A percentile compares a stretch with the other conserved stretches of the same genome.
phyloP scores from a whole-genome alignment of 2,329 filamentous ascomycete species.

The Coniochaeta prunicola region DNA sequence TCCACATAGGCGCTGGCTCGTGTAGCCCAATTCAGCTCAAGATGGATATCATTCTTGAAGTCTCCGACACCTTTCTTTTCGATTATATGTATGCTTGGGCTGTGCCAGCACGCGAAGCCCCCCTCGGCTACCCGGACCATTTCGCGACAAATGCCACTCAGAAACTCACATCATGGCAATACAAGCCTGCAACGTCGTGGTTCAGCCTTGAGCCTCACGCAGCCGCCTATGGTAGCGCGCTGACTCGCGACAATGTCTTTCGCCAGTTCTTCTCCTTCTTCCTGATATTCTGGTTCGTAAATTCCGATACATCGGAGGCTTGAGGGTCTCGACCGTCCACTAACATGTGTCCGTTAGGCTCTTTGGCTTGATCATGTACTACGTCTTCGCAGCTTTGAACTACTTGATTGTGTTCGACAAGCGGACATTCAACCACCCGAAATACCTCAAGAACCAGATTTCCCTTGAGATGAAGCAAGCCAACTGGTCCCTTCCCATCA shows the following conservation, averaged over 20 bases:
- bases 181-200: constrained; percentile 65
- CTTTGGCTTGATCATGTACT: constrained; percentile 81
- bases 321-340: not conserved
- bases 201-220: constrained; percentile 62
- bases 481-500: constrained; percentile 67
- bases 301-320: too few species aligned
- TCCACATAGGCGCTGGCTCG: not conserved
- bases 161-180: constrained; percentile 56
- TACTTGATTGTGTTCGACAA: constrained; percentile 92
- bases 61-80: constrained; percentile 73
- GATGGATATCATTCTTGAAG: constrained; percentile 91
- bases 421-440: constrained; percentile 78
- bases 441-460: constrained; percentile 93
- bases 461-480: constrained; percentile 78
- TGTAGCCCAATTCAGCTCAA: constrained; percentile 17
- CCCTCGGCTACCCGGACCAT: constrained; percentile 43
- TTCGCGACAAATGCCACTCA: constrained; percentile 47
- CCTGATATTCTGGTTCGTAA: constrained; percentile 72
- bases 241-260: constrained; percentile 68
- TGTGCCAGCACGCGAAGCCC: constrained; percentile 52
- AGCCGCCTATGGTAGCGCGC: constrained; percentile 72
- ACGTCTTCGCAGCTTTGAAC: constrained; percentile 72
- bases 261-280: constrained; percentile 73
- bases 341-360: constrained; percentile 49
- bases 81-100: constrained; percentile 71